A percentile compares a stretch with the other conserved stretches of the same genome.
These are phyloP conservation scores for Podila epicladia DNA, from an alignment of 192 early-diverging fungal species.

Conservation along the genomic window DNA sequence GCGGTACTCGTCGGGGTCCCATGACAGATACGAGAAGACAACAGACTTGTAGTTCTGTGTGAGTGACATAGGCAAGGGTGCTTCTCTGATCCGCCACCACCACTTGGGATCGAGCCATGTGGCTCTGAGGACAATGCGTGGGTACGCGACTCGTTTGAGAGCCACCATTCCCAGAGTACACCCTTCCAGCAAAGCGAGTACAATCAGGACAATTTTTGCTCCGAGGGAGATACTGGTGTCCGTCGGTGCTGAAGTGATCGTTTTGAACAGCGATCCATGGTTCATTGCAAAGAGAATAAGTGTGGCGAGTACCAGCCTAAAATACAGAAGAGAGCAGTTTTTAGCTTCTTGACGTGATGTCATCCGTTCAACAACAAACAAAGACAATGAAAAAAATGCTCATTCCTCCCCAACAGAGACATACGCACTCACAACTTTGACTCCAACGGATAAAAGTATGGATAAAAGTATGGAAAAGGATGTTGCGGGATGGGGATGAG, in stretches of 20 bases:
- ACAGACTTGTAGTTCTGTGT: slow-evolving; percentile 29
- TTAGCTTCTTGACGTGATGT: too few relatives aligned
- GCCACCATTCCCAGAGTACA: slow-evolving; percentile 28
- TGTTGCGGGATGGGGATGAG: neutral
- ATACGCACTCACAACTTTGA: neutral
- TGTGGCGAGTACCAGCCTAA: slow-evolving; percentile 52
- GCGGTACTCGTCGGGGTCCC: slow-evolving; percentile 46
- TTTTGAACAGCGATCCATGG: slow-evolving; percentile 25
- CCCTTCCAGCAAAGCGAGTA: slow-evolving; percentile 28
- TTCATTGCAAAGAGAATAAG: slow-evolving; percentile 44
- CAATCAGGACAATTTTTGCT: slow-evolving; percentile 36
- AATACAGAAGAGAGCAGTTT: too few relatives aligned
- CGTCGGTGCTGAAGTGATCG: neutral
- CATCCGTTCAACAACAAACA: too few relatives aligned
- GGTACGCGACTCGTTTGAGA: slow-evolving; percentile 38
- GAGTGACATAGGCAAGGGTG: slow-evolving; percentile 5
- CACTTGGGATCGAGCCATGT: slow-evolving; percentile 39
- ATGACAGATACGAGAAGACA: slow-evolving; percentile 49
- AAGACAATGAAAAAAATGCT: neutral
- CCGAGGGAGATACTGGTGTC: slow-evolving; percentile 3
- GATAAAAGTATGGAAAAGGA: too few relatives aligned
- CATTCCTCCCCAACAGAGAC: neutral
- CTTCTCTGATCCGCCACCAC: slow-evolving; percentile 50
- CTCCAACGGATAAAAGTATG: too few relatives aligned
- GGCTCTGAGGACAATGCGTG: slow-evolving; percentile 37